Conservation (phyloP, 2,329 filamentous ascomycete genomes). For the Monosporascus sp. region DNA sequence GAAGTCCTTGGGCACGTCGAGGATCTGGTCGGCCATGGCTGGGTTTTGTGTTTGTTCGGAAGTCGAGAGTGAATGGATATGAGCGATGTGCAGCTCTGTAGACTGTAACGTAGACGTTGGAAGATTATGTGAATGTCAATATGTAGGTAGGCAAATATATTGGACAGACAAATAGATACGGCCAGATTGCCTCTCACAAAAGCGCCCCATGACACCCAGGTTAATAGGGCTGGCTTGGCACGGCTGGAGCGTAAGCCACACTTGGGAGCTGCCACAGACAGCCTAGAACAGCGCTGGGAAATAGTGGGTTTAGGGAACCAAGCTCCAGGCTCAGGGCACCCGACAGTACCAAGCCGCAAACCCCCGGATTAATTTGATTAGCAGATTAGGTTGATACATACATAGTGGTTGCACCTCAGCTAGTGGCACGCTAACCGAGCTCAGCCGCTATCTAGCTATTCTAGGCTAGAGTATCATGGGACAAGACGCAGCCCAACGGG, state of each 20-base stretch:
- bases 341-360: too few relatives aligned
- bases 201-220: background rate
- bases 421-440: too few relatives aligned
- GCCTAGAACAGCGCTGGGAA: too few relatives aligned
- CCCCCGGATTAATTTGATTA: too few relatives aligned
- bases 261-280: too few relatives aligned
- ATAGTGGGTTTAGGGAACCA: too few relatives aligned
- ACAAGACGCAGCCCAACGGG: too few relatives aligned
- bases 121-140: conserved; percentile 1
- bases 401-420: too few relatives aligned
- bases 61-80: background rate
- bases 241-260: background rate
- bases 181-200: conserved; percentile 8
- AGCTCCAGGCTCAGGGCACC: too few relatives aligned
- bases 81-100: background rate
- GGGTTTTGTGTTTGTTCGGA: conserved; percentile 43
- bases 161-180: conserved; percentile 3
- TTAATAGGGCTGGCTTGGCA: background rate
- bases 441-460: too few relatives aligned
- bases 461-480: too few relatives aligned
- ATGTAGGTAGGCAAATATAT: background rate
- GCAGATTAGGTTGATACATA: too few relatives aligned
- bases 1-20: conserved; percentile 64
- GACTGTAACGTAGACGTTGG: background rate
- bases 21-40: conserved; percentile 64